Conservation (phyloP, 176 grass and related monocot species). For the Aegilops bicornis region DNA sequence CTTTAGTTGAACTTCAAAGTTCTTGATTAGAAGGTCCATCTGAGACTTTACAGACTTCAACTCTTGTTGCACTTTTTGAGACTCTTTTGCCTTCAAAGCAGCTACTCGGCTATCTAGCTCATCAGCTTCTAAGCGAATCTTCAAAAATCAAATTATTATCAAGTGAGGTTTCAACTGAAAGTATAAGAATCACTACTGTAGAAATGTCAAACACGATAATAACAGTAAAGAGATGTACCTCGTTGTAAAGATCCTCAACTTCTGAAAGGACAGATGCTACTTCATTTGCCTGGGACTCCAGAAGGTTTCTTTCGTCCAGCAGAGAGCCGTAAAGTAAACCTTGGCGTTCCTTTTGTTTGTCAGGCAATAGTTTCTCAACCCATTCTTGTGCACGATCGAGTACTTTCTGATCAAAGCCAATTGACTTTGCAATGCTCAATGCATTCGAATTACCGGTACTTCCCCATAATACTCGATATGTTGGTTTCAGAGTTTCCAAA, state of each 20-base stretch:
- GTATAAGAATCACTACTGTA: neutral
- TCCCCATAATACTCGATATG: slow-evolving; percentile 69
- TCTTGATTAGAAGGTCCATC: slow-evolving; percentile 67
- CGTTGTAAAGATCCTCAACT: slow-evolving; percentile 40
- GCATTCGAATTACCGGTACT: slow-evolving; percentile 77
- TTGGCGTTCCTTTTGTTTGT: slow-evolving; percentile 70
- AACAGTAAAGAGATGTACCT: slow-evolving; percentile 36
- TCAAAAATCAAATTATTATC: slow-evolving; percentile 3
- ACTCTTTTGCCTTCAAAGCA: slow-evolving; percentile 49
- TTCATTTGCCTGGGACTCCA: slow-evolving; percentile 63
- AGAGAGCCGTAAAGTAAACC: slow-evolving; percentile 71
- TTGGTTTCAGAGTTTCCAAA: slow-evolving; percentile 66
- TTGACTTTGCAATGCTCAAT: slow-evolving; percentile 69
- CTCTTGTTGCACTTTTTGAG: slow-evolving; percentile 55
- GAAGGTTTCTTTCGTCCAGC: slow-evolving; percentile 43
- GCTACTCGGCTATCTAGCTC: slow-evolving; percentile 54
- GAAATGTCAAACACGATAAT: neutral
- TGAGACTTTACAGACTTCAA: slow-evolving; percentile 57
- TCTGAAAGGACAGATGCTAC: slow-evolving; percentile 60
- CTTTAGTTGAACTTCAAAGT: slow-evolving; percentile 54
- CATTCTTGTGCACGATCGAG: slow-evolving; percentile 61
- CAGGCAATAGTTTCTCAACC: slow-evolving; percentile 63
- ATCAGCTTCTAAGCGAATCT: slow-evolving; percentile 57
- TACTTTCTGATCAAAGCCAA: slow-evolving; percentile 73
- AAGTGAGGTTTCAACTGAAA: neutral